Conservation (phyloP, 202 grass and related monocot genomes). For the Panicum virgatum region DNA sequence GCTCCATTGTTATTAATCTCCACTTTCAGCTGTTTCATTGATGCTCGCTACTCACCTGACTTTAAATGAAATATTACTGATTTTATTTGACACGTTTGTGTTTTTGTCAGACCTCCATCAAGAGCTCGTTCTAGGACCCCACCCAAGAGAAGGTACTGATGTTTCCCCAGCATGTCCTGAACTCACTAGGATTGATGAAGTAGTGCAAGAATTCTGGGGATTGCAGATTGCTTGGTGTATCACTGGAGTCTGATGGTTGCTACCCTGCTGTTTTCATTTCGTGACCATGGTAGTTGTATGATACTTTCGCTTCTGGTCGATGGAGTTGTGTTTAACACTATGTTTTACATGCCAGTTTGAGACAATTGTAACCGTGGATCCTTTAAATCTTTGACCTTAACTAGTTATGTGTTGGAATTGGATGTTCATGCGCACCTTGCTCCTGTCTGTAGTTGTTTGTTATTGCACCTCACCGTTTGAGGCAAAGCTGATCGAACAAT, state of each 20-base stretch:
- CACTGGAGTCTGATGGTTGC: not conserved
- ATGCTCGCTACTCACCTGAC: not conserved
- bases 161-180: not conserved
- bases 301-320: not conserved
- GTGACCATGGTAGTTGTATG: constrained; percentile 7
- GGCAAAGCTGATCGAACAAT: no score
- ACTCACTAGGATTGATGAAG: not conserved
- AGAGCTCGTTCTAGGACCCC: constrained; percentile 60
- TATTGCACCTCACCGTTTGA: not conserved
- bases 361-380: constrained; percentile 8
- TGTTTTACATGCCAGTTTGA: constrained; percentile 28
- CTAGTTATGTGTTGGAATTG: not conserved
- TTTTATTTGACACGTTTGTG: constrained; percentile 7
- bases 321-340: constrained; percentile 1
- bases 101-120: constrained; percentile 51
- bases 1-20: not conserved
- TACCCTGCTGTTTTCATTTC: not conserved
- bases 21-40: not conserved
- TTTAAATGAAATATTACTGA: not conserved
- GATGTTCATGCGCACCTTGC: not conserved
- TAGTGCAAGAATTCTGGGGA: constrained; percentile 7
- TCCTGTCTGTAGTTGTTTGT: not conserved
- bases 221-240: constrained; percentile 17
- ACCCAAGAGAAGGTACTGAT: constrained; percentile 56
- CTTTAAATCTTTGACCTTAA: constrained; percentile 26